Conservation (phyloP, 495 filamentous ascomycete species). For the Xylaria flabelliformis region DNA sequence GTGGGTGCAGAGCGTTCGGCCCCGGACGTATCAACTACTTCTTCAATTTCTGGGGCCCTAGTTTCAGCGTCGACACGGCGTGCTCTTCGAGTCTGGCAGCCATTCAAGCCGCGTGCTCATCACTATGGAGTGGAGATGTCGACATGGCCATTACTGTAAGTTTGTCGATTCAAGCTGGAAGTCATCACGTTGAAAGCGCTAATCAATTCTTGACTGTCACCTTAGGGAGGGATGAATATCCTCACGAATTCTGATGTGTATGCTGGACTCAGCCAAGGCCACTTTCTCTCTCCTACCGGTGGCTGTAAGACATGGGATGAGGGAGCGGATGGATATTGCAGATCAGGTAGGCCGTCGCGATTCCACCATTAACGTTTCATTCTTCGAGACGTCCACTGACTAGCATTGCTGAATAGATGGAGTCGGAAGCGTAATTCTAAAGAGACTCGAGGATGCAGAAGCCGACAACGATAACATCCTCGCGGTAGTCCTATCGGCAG, state of each 20-base stretch:
- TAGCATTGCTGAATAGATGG: too few relatives aligned
- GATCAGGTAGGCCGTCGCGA: too few relatives aligned
- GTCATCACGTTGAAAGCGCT: too few relatives aligned
- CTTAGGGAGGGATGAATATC: slow-evolving; percentile 39
- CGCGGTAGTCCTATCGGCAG: too few relatives aligned
- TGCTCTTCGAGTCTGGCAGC: slow-evolving; percentile 47
- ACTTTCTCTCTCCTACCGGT: slow-evolving; percentile 24
- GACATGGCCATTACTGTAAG: slow-evolving; percentile 44
- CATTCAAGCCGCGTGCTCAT: slow-evolving; percentile 37
- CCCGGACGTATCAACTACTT: slow-evolving; percentile 52
- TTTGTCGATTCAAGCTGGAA: too few relatives aligned
- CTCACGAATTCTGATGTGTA: not conserved
- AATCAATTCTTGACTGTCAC: too few relatives aligned
- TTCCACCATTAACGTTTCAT: too few relatives aligned
- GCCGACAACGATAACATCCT: too few relatives aligned
- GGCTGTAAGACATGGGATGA: slow-evolving; percentile 31
- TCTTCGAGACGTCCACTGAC: too few relatives aligned
- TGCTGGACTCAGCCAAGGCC: not conserved
- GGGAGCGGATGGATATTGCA: slow-evolving; percentile 61
- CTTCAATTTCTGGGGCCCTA: slow-evolving; percentile 47
- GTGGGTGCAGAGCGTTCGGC: slow-evolving; percentile 75
- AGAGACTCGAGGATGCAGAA: too few relatives aligned
- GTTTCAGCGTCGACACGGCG: slow-evolving; percentile 50
- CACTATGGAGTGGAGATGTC: slow-evolving; percentile 74
- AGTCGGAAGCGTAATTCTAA: too few relatives aligned